Conservation (phyloP, 2,329 filamentous ascomycete species). For the Xylariaceae sp. region DNA sequence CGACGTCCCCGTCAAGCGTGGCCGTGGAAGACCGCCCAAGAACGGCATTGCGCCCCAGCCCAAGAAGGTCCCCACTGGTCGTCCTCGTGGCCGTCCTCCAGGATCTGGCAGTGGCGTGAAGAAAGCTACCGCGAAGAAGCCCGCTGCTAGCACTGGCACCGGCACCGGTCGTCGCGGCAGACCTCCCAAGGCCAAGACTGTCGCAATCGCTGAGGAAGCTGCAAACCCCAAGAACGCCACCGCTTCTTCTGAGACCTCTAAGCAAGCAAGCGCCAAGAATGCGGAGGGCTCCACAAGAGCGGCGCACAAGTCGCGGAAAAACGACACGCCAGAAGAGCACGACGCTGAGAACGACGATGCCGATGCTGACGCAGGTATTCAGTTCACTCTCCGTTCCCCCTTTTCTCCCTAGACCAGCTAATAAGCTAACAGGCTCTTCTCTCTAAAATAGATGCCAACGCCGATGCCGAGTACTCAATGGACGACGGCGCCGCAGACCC, state of each 20-base stretch:
- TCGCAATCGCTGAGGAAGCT: not conserved
- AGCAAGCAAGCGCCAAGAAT: conserved; percentile 22
- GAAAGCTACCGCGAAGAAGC: conserved; percentile 25
- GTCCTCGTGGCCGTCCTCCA: conserved; percentile 45
- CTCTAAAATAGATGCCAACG: conserved; percentile 10
- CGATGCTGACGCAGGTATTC: conserved; percentile 23
- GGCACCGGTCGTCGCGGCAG: conserved; percentile 30
- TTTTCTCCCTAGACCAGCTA: not conserved
- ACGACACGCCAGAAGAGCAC: conserved; percentile 23
- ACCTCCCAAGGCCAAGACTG: conserved; percentile 30
- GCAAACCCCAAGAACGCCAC: conserved; percentile 30
- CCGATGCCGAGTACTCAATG: conserved; percentile 21
- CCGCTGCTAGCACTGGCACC: conserved; percentile 14
- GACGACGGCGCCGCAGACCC: conserved; percentile 20
- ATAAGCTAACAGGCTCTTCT: conserved; percentile 6
- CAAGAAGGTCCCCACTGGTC: conserved; percentile 38
- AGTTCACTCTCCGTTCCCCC: not conserved
- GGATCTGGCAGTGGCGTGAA: conserved; percentile 35
- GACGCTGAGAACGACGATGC: conserved; percentile 29
- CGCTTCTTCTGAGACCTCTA: conserved; percentile 21
- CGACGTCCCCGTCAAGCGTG: conserved; percentile 31
- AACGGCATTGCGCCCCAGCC: conserved; percentile 33
- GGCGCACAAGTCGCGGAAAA: conserved; percentile 27
- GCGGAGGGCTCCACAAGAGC: conserved; percentile 18
- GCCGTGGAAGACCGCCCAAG: conserved; percentile 38